Base-by-base conservation (phyloP, 495 filamentous ascomycete genomes). In the Apiosordaria backusii region DNA sequence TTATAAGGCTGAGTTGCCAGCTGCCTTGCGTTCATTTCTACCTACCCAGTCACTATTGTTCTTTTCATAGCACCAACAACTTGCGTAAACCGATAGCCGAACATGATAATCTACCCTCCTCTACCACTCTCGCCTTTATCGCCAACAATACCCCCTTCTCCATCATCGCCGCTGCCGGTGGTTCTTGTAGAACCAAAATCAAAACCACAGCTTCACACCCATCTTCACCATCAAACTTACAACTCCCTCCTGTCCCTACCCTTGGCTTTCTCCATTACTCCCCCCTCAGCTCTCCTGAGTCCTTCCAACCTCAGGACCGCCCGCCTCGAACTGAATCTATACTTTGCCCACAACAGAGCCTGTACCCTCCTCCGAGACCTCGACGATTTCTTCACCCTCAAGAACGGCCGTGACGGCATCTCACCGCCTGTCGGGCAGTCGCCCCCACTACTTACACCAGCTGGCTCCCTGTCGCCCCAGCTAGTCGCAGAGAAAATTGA, bases 151-250 rank as follows among this genome's bases (percentile, higher is more conserved):
- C 50, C 50, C 19, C 24, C 26, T 19, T 29, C 15, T 13, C 57
- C 60, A 54, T 10, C 53, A 13, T 21, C 35, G 0, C 5, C 60
- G 1, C 26, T 16, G 9, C 67, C 67, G 19, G 18, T 29, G 5
- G 19, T 66, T 24, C 72, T 64, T 53, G 57, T 19, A 6, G 26
- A 45, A 18, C 26, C 25, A 63, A 62, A 10, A 26, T 53, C 2
- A 65, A 75, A 68, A 61, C 74, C 75, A 0, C 75, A 74, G 23
- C 21, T 77, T 4, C 75, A 77, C 71, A 71, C 75, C 1, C 62
- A 29, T 53, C 71, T 71, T 27, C 64, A 71, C 61, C 75, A 77
- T 65, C 61, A 74, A 68, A 61, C 67, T 3, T 77, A 77, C 71
- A 74, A 75, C 62, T 70, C 72, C 61, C 25, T 35, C 54, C 61